Evolutionary conservation across 768 basidiomycete genomes (phyloP).

Genomic region (Suillus placidus): DNA sequence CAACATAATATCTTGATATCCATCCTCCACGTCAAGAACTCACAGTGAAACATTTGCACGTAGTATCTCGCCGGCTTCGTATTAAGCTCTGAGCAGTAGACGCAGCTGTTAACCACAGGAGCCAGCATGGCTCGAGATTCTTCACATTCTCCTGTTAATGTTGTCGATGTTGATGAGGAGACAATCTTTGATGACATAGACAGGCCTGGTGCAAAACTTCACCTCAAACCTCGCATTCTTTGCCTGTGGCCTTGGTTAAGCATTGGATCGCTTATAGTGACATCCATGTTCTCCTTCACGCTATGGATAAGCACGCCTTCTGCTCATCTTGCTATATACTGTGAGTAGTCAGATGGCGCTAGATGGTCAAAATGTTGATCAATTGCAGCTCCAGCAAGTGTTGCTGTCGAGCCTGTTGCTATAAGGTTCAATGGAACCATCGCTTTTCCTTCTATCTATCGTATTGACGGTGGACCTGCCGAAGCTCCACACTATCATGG

Average conservation of each 20-base stretch:
- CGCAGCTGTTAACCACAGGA: not conserved
- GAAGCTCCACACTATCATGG: not conserved
- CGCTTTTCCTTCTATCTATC: constrained; percentile 9
- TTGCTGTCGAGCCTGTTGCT: constrained; percentile 13
- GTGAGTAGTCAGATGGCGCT: not conserved
- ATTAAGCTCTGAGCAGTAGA: not conserved
- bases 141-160: not conserved
- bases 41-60: not conserved
- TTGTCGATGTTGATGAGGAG: not conserved
- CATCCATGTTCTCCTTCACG: constrained; percentile 7
- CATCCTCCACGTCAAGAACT: not conserved
- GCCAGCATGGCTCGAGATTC: not conserved
- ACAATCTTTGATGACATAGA: not conserved
- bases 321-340: not conserved
- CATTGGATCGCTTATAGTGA: constrained; percentile 1
- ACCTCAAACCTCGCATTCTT: not conserved
- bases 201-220: not conserved
- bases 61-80: not conserved
- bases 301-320: constrained; percentile 8
- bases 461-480: not conserved
- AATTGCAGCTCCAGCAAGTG: constrained; percentile 14
- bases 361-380: not conserved
- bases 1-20: not conserved
- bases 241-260: constrained; percentile 9
- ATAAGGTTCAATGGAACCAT: constrained; percentile 12